Evolutionary conservation across 2,329 filamentous ascomycete genomes (phyloP).

Genomic region (Tricladium varicosporioides): DNA sequence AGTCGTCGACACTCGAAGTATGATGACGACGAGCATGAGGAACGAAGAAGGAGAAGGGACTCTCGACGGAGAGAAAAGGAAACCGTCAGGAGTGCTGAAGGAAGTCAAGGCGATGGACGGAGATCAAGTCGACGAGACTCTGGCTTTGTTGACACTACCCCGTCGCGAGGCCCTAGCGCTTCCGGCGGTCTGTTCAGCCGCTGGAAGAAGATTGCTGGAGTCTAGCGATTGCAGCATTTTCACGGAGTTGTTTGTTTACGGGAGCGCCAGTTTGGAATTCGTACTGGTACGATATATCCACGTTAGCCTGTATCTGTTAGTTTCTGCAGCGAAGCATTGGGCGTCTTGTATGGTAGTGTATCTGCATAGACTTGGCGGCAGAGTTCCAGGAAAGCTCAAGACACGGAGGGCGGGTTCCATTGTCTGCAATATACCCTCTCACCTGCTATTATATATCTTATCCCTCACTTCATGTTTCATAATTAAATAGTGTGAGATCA

Average conservation of each 20-base stretch:
- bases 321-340: not conserved
- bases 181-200: constrained; percentile 59
- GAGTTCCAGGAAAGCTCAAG: not conserved
- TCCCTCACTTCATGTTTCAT: constrained; percentile 43
- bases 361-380: not conserved
- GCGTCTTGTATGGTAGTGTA: not conserved
- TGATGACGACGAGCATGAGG: constrained; percentile 29
- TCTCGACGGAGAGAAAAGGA: constrained; percentile 28
- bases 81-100: constrained; percentile 29
- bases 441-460: not conserved
- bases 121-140: constrained; percentile 28
- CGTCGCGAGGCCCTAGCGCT: constrained; percentile 60
- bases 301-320: not conserved
- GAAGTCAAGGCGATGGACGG: constrained; percentile 32
- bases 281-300: not conserved
- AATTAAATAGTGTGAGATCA: not conserved
- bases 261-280: not conserved
- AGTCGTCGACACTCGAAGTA: constrained; percentile 28
- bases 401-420: not conserved
- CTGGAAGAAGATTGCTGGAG: constrained; percentile 31
- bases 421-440: not conserved
- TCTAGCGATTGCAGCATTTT: constrained; percentile 15
- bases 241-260: constrained; percentile 4
- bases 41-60: constrained; percentile 29
- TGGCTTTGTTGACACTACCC: constrained; percentile 32